Percentiles rank a stretch among this genome's conserved stretches.
phyloP scores from a whole-genome alignment of 192 early-diverging fungal species.

The Umbelopsis sp. region DNA sequence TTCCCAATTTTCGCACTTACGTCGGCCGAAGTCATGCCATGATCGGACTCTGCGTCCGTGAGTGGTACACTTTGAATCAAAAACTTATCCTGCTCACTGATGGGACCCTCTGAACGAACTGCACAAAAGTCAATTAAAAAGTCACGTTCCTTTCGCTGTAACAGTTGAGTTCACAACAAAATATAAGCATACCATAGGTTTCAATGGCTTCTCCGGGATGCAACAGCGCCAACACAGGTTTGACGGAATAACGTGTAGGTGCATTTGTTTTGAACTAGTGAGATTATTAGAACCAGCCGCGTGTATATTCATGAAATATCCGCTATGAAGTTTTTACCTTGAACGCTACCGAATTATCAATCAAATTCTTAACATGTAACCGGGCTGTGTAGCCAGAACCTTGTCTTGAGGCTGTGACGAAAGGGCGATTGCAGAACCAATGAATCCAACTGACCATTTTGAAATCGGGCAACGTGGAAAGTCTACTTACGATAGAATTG shows the following conservation, averaged over 20 bases:
- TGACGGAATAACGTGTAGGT: constrained; percentile 45
- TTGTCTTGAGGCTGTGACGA: constrained; percentile 36
- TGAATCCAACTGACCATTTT: background rate
- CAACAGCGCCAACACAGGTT: constrained; percentile 47
- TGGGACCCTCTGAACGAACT: constrained; percentile 48
- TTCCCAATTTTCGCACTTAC: constrained; percentile 24
- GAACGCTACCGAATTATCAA: constrained; percentile 38
- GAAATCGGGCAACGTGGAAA: too few relatives aligned
- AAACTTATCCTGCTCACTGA: constrained; percentile 46
- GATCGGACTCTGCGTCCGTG: constrained; percentile 38
- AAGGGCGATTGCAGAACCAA: background rate
- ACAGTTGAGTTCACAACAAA: background rate
- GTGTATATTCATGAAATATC: background rate
- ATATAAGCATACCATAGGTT: constrained; percentile 39
- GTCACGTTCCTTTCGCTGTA: background rate
- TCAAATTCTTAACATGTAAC: constrained; percentile 44
- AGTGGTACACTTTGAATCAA: constrained; percentile 46
- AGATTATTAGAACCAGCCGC: background rate
- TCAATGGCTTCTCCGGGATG: constrained; percentile 43
- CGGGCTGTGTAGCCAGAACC: constrained; percentile 41
- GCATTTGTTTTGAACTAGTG: constrained; percentile 51
- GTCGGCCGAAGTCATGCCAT: constrained; percentile 33
- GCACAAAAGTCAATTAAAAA: background rate
- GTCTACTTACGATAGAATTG: constrained; percentile 20
- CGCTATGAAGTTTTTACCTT: background rate